These are phyloP conservation scores for Plasmodium gaboni DNA, from an alignment of 169 alveolate species.

Conservation along the genomic window DNA sequence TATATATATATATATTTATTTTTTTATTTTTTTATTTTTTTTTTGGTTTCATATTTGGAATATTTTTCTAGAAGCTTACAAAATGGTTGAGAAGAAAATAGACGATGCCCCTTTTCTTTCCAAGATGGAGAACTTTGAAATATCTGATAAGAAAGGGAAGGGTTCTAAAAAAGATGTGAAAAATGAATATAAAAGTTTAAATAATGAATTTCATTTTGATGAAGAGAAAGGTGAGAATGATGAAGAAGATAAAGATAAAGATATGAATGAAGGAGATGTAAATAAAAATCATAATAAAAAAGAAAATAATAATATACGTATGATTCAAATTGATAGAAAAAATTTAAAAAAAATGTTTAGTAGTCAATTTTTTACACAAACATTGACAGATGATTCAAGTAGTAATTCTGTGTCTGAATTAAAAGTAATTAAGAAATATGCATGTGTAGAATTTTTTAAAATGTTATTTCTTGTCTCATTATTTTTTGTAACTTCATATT, in stretches of 20 bases:
- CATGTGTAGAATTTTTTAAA: constrained; percentile 35
- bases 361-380: constrained; percentile 71
- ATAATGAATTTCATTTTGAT: constrained; percentile 63
- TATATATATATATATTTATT: too few relatives aligned
- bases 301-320: constrained; percentile 20
- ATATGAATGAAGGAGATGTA: constrained; percentile 13
- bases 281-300: background rate
- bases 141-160: constrained; percentile 40
- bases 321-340: constrained; percentile 60
- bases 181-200: constrained; percentile 56
- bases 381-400: constrained; percentile 59
- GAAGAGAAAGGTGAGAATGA: constrained; percentile 29
- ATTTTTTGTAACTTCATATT: constrained; percentile 34
- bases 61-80: too few relatives aligned
- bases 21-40: too few relatives aligned
- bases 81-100: constrained; percentile 47
- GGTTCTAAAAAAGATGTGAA: constrained; percentile 30
- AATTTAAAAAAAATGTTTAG: constrained; percentile 60
- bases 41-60: too few relatives aligned
- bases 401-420: constrained; percentile 15
- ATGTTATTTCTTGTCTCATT: constrained; percentile 6
- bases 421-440: constrained; percentile 44
- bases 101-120: constrained; percentile 69
- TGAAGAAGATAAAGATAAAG: background rate
- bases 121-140: constrained; percentile 69